Base-by-base conservation (phyloP, 1,284 basidiomycete genomes). In the Erythrobasidium hasegawianum region DNA sequence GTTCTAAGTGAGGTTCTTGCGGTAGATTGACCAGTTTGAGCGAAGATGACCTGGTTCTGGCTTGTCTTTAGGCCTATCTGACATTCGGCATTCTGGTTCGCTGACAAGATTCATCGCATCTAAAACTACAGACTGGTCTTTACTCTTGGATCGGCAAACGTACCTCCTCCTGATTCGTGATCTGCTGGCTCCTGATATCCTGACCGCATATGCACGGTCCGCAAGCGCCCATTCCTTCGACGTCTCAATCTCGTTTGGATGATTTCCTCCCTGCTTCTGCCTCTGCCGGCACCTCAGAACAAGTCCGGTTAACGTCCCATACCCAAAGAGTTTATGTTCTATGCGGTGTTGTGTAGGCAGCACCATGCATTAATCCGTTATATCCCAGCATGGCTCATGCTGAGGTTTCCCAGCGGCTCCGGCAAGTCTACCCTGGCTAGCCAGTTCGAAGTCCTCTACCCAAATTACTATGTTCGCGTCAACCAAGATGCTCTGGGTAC, bases 391-490 rank as follows among this genome's bases (percentile, higher is more conserved):
- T 26, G 9, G 13, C 10, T 59, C 4, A n/a, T 43, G 11, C 38
- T n/a, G n/a, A n/a, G 45, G 24, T 5, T 20, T 13, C 18, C 1
- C 39, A 68, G 67, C 13, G 73, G 73, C 0, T 64, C 59, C 2
- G 73, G 73, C 4, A 74, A 74, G 49, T 64, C 64, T 1, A 70
- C 72, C 14, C 53, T 72, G 4, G 52, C 65, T 13, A 39, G 47
- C 10, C 59, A 70, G 43, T 41, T 71, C 58, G 49, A 33, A 38
- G 55, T 8, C n/a, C 22, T 58, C 1, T 45, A 18, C 2, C 43
- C 50, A 10, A 22, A 71, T 54, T 33, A 54, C 18, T 74, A 71
- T 66, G 59, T 60, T 0, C 59, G 71, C 2, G 70, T 73, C 47
- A 71, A 71, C 27, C 71, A 73, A 60, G 55, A 64, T 39, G 27